Base-by-base conservation (phyloP, 306 rosid species). In the Leucaena leucocephala region DNA sequence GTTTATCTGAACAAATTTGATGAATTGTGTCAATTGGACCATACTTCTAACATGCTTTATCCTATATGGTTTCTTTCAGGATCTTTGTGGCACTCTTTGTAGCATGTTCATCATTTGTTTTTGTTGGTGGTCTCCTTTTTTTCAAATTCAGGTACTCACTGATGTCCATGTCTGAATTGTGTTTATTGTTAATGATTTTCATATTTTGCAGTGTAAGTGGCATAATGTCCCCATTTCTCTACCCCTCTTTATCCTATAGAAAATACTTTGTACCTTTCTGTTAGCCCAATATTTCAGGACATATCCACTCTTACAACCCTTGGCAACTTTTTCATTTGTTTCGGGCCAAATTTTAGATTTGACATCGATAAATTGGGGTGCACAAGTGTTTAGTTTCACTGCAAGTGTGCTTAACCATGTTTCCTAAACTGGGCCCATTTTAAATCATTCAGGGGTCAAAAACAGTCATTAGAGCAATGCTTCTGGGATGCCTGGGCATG, bases 401-500 rank as follows among this genome's bases (percentile, higher is more conserved):
- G 74, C 59, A 66, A 4, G 58, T 43, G 70, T 80, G 71, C 83
- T 78, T 75, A 65, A 78, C 49, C 59, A 76, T 81, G 81, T 77
- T 75, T 84, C 68, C 66, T 78, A 68, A 89, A 78, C 57, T 82
- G 68, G 79, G 68, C 43, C 27, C 55, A 64, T 83, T 50, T 45
- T 76, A 65, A 48, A 79, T 65, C 57, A 61, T 74, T 78, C 86
- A 91, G 94, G 89, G 90, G 83, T 64, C 76, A 22, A 62, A 68
- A 82, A 9, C 91, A 84, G 15, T 76, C 99, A 83, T 84, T 95
- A 75, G 99, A 93, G 86, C 98, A 95, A 80, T 95, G 99, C 90
- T 78, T 90, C 63, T 95, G 99, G 99, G 99, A 95, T 84, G 99
- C 99, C 33, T 95, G 99, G 99, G 99, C 98, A 77, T 95, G 99